Conservation (phyloP, 108 stramenopile genomes). For the Fragilaria radians region DNA sequence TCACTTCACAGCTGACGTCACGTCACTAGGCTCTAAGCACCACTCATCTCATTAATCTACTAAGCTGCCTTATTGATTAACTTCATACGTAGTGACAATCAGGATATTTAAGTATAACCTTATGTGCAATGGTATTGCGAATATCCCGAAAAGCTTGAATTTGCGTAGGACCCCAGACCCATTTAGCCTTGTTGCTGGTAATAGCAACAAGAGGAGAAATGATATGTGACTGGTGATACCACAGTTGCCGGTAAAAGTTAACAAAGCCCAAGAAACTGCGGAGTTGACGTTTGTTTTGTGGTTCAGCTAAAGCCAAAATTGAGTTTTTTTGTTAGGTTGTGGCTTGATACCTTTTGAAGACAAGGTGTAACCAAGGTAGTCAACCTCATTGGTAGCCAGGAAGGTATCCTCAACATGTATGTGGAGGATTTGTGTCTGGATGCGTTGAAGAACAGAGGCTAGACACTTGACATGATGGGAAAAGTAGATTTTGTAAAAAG, state of each 20-base stretch:
- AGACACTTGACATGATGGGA: background rate
- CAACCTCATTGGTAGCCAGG: background rate
- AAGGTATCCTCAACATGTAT: background rate
- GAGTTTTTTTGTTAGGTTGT: conserved; percentile 22
- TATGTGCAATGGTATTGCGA: conserved; percentile 11
- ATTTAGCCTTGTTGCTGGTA: background rate
- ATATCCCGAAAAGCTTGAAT: conserved; percentile 8
- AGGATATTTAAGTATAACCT: too few relatives aligned
- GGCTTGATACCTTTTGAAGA: background rate
- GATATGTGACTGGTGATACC: conserved; percentile 18
- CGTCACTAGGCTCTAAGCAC: too few relatives aligned
- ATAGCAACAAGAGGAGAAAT: conserved; percentile 24
- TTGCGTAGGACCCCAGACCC: background rate
- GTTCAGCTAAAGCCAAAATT: conserved; percentile 12
- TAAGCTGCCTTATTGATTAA: too few relatives aligned
- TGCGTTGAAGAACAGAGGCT: background rate
- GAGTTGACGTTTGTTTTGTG: conserved; percentile 11
- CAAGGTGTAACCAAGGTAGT: too few relatives aligned
- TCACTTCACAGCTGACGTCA: too few relatives aligned
- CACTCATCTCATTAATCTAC: too few relatives aligned
- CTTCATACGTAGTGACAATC: too few relatives aligned
- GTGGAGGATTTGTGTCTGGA: background rate
- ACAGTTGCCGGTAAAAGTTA: conserved; percentile 26
- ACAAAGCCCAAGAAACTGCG: conserved; percentile 26
- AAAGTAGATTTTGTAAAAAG: background rate